These are phyloP conservation scores for Clitopilus passeckerianus DNA, from an alignment of 768 basidiomycete genomes.

Conservation along the genomic window DNA sequence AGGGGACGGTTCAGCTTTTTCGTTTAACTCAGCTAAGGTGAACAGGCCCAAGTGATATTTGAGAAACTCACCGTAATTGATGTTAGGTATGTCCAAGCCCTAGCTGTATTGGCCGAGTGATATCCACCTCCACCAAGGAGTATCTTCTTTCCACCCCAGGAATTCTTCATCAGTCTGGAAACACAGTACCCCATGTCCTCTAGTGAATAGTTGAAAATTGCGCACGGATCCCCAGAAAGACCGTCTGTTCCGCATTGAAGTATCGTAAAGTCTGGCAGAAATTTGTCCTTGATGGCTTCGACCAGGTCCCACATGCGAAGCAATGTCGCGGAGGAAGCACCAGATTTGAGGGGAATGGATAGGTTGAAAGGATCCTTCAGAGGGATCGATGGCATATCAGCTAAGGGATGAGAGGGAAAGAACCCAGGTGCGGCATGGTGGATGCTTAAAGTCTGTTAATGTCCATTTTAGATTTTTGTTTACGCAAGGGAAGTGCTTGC, in stretches of 20 bases:
- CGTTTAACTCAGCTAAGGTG: not conserved
- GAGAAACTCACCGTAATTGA: slow-evolving; percentile 49
- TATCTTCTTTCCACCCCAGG: slow-evolving; percentile 58
- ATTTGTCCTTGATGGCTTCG: slow-evolving; percentile 53
- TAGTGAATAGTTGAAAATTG: slow-evolving; percentile 68
- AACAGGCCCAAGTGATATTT: too few species aligned
- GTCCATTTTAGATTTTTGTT: not conserved
- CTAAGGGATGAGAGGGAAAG: slow-evolving; percentile 66
- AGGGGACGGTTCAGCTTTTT: slow-evolving; percentile 51
- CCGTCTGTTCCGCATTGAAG: slow-evolving; percentile 88
- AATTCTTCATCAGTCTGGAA: slow-evolving; percentile 34
- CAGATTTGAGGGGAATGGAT: slow-evolving; percentile 74
- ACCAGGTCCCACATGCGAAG: slow-evolving; percentile 59
- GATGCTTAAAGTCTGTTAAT: slow-evolving; percentile 69
- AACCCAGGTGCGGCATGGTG: slow-evolving; percentile 84
- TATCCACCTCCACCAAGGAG: slow-evolving; percentile 89
- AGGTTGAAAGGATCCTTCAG: slow-evolving; percentile 59
- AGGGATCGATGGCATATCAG: slow-evolving; percentile 30
- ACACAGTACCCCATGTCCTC: slow-evolving; percentile 65
- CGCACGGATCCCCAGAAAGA: slow-evolving; percentile 79
- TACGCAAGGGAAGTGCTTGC: not conserved
- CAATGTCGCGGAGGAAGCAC: slow-evolving; percentile 64
- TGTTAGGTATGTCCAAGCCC: slow-evolving; percentile 84
- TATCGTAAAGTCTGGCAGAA: slow-evolving; percentile 72
- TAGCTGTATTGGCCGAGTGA: slow-evolving; percentile 73